Percentiles rank a stretch among this genome's conserved stretches.
Conservation (phyloP, 2,329 filamentous ascomycete species). For the Ampelomyces quisqualis region DNA sequence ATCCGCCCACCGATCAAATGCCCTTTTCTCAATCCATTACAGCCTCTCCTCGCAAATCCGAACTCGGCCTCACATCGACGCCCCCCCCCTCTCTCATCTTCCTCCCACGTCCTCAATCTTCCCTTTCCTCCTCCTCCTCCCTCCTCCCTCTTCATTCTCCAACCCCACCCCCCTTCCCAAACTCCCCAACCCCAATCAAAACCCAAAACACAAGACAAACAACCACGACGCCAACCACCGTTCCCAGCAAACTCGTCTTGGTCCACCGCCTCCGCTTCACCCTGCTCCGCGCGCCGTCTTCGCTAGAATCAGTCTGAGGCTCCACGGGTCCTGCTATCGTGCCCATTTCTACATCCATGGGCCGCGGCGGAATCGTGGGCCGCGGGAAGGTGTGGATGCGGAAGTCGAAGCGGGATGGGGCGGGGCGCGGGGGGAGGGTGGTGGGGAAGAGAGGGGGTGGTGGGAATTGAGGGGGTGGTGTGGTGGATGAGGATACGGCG, state of each 20-base stretch:
- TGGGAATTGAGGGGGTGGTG: background rate
- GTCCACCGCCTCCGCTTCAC: background rate
- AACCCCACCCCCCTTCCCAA: background rate
- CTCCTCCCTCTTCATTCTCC: too few species aligned
- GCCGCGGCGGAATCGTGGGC: background rate
- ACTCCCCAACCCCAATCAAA: background rate
- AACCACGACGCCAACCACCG: background rate
- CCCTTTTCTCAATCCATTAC: background rate
- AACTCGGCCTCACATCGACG: too few species aligned
- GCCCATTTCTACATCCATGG: background rate
- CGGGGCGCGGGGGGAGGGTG: background rate
- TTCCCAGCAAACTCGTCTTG: background rate
- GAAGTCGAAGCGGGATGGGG: background rate
- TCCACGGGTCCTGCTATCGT: background rate
- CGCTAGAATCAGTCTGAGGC: background rate
- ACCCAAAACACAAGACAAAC: slow-evolving; percentile 2
- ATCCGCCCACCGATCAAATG: background rate
- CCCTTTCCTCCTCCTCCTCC: background rate
- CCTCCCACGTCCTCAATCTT: background rate
- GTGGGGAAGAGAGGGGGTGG: background rate
- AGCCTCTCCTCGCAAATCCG: background rate
- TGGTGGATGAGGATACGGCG: background rate
- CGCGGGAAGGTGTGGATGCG: background rate
- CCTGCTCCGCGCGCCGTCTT: background rate
- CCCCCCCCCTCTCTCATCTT: background rate